These are phyloP conservation scores for Phytophthora uliginosa DNA, from an alignment of 352 stramenopile species.

Conservation along the genomic window DNA sequence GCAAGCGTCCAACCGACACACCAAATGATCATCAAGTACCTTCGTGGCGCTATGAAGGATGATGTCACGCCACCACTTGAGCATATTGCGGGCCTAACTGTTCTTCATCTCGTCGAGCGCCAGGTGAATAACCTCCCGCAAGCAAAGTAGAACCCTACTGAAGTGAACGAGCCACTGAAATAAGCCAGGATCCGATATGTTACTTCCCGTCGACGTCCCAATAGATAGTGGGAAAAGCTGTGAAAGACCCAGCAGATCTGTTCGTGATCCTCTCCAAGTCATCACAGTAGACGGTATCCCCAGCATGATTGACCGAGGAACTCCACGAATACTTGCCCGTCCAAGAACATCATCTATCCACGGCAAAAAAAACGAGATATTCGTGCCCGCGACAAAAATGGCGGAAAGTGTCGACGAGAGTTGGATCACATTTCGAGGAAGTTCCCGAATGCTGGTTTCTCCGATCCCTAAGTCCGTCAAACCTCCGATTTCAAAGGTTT, in stretches of 20 bases:
- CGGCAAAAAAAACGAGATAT: conserved; percentile 14
- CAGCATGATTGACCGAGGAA: conserved; percentile 12
- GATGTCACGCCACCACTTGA: conserved; percentile 79
- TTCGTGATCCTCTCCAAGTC: conserved; percentile 19
- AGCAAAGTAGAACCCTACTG: neutral
- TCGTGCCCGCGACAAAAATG: neutral
- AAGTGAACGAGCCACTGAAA: neutral
- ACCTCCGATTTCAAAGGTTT: conserved; percentile 25
- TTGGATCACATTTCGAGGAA: conserved; percentile 16
- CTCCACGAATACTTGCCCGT: neutral
- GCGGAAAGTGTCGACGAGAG: conserved; percentile 7
- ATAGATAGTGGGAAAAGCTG: neutral
- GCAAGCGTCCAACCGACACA: conserved; percentile 83
- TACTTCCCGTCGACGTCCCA: too few species aligned
- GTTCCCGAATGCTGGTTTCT: conserved; percentile 7
- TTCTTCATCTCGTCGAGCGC: conserved; percentile 69
- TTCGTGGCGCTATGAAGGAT: conserved; percentile 84
- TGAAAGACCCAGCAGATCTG: conserved; percentile 1
- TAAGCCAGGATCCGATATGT: too few species aligned
- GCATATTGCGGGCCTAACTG: conserved; percentile 78
- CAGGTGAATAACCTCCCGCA: conserved; percentile 67
- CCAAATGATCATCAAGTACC: conserved; percentile 87
- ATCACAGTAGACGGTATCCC: conserved; percentile 4
- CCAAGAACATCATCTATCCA: conserved; percentile 19
- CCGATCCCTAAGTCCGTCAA: conserved; percentile 15